Evolutionary conservation across 2,329 filamentous ascomycete species (phyloP).

Genomic region (Cadophora malorum): DNA sequence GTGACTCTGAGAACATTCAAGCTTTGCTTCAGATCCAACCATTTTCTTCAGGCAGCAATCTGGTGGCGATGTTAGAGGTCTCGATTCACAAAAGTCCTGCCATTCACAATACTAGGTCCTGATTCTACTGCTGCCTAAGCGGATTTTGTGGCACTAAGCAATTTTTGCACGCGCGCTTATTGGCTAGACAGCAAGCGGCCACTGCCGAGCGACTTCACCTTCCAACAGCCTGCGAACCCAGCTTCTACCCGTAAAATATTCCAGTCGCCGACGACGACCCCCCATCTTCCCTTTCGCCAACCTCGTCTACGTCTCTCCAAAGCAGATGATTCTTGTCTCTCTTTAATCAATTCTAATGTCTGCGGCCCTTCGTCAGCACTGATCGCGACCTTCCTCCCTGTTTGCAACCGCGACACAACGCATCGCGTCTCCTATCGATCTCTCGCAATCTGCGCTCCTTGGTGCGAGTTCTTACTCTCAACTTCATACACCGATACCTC

Average conservation of each 20-base stretch:
- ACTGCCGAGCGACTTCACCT: conserved; percentile 14
- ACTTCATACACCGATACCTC: conserved; percentile 19
- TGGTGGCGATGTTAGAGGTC: conserved; percentile 5
- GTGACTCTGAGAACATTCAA: background rate
- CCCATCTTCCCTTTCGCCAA: conserved; percentile 26
- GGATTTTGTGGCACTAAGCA: background rate
- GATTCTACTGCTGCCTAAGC: conserved; percentile 13
- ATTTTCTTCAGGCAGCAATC: conserved; percentile 37
- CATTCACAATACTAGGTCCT: background rate
- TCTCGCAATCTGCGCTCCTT: conserved; percentile 25
- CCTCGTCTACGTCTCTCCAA: conserved; percentile 22
- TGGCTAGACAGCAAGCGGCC: conserved; percentile 22
- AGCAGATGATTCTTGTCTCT: conserved; percentile 35
- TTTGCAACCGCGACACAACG: conserved; percentile 36
- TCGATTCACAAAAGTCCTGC: background rate
- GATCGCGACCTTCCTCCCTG: conserved; percentile 38
- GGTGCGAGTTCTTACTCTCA: conserved; percentile 4
- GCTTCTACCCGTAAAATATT: conserved; percentile 23
- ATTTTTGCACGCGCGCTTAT: conserved; percentile 22
- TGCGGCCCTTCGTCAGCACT: conserved; percentile 36
- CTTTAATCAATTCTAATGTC: conserved; percentile 42
- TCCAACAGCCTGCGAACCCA: conserved; percentile 11
- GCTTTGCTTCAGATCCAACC: conserved; percentile 48
- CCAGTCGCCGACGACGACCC: conserved; percentile 24
- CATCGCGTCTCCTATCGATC: conserved; percentile 35